These are phyloP conservation scores for Myxozyma udenii DNA, from an alignment of 805 yeast genomes.

Conservation along the genomic window DNA sequence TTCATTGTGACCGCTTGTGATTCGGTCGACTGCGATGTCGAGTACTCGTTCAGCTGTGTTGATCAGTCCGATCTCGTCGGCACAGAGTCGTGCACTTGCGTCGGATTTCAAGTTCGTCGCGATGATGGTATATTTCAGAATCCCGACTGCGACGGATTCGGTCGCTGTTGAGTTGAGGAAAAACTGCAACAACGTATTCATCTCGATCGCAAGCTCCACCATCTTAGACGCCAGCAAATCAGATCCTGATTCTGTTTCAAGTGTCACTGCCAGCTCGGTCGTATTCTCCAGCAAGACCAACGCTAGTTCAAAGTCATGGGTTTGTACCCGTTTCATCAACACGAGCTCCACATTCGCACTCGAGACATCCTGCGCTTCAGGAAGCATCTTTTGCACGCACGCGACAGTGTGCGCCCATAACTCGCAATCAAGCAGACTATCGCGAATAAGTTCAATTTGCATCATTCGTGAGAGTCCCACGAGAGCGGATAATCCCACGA, in stretches of 20 bases:
- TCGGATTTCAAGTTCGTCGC: conserved; percentile 8
- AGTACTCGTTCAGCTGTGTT: background rate
- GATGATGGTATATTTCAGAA: conserved; percentile 13
- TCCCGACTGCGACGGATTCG: conserved; percentile 5
- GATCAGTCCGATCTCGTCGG: background rate
- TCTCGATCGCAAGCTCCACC: too few species aligned
- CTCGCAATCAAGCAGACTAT: background rate
- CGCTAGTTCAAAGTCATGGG: conserved; percentile 11
- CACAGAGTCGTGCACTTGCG: conserved; percentile 6
- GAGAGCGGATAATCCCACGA: conserved; percentile 15
- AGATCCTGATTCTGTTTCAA: too few species aligned
- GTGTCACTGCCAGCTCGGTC: conserved; percentile 2
- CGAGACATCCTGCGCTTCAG: too few species aligned
- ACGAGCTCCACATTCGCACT: too few species aligned
- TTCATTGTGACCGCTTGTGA: background rate
- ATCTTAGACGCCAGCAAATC: too few species aligned
- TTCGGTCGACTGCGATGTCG: background rate
- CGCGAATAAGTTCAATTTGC: conserved; percentile 3
- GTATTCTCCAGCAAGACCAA: conserved; percentile 14
- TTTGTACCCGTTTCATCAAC: background rate
- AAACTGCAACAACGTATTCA: too few species aligned
- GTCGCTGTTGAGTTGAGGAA: background rate
- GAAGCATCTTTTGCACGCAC: background rate
- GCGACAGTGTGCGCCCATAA: background rate
- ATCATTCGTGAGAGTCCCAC: conserved; percentile 3